A percentile compares a stretch with the other conserved stretches of the same genome.
Evolutionary conservation across 73 alveolate species (phyloP).

Genomic region (Tetrahymena malaccensis): DNA sequence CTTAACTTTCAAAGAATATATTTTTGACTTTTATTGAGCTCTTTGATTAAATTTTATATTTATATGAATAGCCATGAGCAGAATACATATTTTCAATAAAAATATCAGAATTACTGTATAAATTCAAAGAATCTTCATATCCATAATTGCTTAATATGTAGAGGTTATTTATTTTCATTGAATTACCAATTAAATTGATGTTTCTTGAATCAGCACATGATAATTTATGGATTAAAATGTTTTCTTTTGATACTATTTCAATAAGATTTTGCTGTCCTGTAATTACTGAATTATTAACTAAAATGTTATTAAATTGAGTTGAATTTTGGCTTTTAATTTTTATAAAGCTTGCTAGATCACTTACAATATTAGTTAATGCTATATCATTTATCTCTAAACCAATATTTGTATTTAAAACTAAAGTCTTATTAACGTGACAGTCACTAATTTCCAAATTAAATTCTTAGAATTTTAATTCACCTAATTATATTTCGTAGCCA

Average conservation of each 20-base stretch:
- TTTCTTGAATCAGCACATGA: background rate
- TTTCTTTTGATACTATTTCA: background rate
- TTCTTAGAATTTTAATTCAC: background rate
- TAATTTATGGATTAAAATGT: background rate
- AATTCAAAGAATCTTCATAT: background rate
- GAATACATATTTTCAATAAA: background rate
- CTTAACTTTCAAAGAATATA: background rate
- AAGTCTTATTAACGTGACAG: background rate
- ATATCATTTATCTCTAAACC: background rate
- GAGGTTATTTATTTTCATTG: background rate
- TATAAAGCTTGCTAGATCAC: background rate
- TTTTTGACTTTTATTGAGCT: background rate
- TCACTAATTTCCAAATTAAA: background rate
- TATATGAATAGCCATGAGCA: too few relatives aligned
- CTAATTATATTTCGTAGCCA: background rate
- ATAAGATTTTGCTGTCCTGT: background rate
- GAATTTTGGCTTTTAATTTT: background rate
- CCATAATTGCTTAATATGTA: background rate
- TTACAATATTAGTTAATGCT: too few relatives aligned
- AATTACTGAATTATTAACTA: background rate
- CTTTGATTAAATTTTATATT: too few relatives aligned
- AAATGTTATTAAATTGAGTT: background rate
- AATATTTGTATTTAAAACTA: too few relatives aligned
- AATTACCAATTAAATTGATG: background rate
- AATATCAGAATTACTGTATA: background rate